Conservation (phyloP, 176 grass and related monocot genomes). For the Oryza glaberrima region DNA sequence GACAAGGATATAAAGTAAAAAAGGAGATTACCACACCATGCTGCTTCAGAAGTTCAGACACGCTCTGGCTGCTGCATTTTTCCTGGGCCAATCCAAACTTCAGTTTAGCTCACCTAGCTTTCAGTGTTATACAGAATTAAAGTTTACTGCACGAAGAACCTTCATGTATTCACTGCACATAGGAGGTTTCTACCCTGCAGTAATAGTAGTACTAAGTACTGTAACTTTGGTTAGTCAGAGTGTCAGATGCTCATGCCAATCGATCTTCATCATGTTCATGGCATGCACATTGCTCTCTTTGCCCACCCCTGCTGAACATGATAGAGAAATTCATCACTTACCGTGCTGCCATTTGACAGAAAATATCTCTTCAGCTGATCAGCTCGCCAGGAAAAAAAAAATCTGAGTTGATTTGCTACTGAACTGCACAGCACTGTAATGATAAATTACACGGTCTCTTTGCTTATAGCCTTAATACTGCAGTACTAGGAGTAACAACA, state of each 20-base stretch:
- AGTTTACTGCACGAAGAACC: background rate
- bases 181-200: background rate
- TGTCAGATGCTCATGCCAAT: background rate
- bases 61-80: background rate
- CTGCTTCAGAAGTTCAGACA: background rate
- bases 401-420: background rate
- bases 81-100: background rate
- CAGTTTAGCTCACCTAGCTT: background rate
- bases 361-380: background rate
- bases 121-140: background rate
- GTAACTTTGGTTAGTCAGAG: background rate
- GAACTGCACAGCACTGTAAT: background rate
- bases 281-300: background rate
- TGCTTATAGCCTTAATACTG: background rate
- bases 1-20: background rate
- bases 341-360: background rate
- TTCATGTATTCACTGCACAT: background rate
- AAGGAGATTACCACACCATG: background rate
- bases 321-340: background rate
- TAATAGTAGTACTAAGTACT: background rate
- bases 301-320: slow-evolving; percentile 1
- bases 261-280: background rate
- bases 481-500: background rate
- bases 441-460: background rate
- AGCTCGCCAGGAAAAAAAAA: background rate